These are phyloP conservation scores for Setaria viridis DNA, from an alignment of 202 grass and related monocot species.

Conservation along the genomic window DNA sequence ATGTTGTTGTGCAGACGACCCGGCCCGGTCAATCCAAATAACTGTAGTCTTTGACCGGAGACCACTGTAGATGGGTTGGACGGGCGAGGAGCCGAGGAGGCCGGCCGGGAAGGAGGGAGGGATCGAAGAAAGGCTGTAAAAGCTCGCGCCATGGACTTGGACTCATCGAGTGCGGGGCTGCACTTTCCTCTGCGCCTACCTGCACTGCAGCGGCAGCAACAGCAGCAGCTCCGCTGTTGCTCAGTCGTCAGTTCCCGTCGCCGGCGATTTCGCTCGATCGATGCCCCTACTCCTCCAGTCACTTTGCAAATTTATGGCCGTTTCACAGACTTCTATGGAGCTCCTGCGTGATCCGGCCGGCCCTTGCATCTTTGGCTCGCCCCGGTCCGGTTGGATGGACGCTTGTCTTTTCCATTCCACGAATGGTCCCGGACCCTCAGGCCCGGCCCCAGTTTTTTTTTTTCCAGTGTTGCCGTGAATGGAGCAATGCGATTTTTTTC, in stretches of 20 bases:
- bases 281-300: background rate
- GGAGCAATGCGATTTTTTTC: background rate
- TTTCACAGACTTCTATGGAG: constrained; percentile 37
- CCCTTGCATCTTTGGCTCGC: background rate
- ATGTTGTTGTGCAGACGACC: background rate
- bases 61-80: constrained; percentile 44
- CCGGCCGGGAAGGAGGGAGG: background rate
- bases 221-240: background rate
- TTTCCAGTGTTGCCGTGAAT: background rate
- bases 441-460: too few relatives aligned
- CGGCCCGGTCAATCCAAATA: constrained; percentile 44
- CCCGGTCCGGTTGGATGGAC: background rate
- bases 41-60: constrained; percentile 43
- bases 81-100: background rate
- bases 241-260: constrained; percentile 38
- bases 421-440: background rate
- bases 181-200: constrained; percentile 7
- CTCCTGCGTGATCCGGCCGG: background rate
- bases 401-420: background rate
- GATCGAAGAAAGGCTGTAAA: constrained; percentile 43
- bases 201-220: background rate
- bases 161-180: constrained; percentile 44
- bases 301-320: constrained; percentile 15
- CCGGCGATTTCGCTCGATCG: background rate
- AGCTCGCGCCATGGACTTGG: constrained; percentile 33